These are phyloP conservation scores for Suillus variegatus DNA, from an alignment of 768 basidiomycete species.

Conservation along the genomic window DNA sequence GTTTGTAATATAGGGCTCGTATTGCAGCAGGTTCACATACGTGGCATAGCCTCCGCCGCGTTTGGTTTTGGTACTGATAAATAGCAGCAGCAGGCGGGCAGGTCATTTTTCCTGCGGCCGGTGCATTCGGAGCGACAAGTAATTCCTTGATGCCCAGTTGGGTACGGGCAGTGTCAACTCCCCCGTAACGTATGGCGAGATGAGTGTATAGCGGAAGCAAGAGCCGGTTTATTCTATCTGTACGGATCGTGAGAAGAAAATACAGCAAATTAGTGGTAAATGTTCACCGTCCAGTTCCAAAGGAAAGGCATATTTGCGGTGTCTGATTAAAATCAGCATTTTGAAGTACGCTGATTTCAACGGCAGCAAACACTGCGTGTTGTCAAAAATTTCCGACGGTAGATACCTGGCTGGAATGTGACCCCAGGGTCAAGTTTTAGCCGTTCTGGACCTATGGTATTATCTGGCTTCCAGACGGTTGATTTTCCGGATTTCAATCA, in stretches of 20 bases:
- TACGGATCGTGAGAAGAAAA: constrained; percentile 8
- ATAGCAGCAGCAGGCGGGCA: constrained; percentile 16
- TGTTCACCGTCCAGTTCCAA: constrained; percentile 29
- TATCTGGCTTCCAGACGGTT: no score
- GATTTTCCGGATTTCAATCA: no score
- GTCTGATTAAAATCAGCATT: constrained; percentile 44
- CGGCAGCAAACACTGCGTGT: no score
- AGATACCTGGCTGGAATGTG: no score
- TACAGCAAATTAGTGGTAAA: background rate
- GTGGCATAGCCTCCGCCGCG: constrained; percentile 35
- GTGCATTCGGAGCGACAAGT: constrained; percentile 18
- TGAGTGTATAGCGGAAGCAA: constrained; percentile 35
- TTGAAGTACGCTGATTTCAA: constrained; percentile 53
- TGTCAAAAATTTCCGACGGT: no score
- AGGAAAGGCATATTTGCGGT: constrained; percentile 30
- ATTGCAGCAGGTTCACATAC: constrained; percentile 28
- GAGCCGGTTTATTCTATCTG: constrained; percentile 34
- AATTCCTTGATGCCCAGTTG: constrained; percentile 37
- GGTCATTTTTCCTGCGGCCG: background rate
- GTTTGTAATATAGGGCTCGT: constrained; percentile 7
- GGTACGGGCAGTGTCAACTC: constrained; percentile 29
- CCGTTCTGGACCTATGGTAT: no score
- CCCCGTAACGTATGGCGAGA: constrained; percentile 28
- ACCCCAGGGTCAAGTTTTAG: no score
- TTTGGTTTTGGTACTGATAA: constrained; percentile 5